phyloP scores from a whole-genome alignment of 257 asterid species.

The Solanum tarijense region DNA sequence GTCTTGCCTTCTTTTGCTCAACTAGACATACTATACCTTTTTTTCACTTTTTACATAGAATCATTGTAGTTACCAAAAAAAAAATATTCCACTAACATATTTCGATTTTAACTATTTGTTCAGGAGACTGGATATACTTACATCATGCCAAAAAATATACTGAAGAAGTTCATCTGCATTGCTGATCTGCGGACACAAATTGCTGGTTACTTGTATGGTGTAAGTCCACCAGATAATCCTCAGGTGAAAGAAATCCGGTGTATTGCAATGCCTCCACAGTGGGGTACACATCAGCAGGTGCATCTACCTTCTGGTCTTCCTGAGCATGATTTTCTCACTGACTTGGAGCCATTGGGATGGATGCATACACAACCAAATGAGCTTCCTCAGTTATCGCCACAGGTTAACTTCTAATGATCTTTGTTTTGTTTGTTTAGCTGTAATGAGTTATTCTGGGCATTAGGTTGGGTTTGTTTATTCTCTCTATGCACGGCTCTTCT shows the following conservation, averaged over 20 bases:
- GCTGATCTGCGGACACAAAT: constrained; percentile 96
- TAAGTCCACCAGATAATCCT: constrained; percentile 98
- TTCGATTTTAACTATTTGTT: constrained; percentile 10
- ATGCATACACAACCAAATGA: constrained; percentile 99
- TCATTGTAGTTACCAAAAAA: background rate
- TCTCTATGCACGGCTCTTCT: background rate
- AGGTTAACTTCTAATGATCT: constrained; percentile 28
- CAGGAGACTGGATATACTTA: constrained; percentile 98
- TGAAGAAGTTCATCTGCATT: constrained; percentile 94
- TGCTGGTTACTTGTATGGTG: constrained; percentile 84
- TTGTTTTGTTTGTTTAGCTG: background rate
- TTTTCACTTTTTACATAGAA: background rate
- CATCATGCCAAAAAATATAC: constrained; percentile 92
- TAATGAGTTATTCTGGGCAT: background rate
- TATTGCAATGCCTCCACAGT: constrained; percentile 92
- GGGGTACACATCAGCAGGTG: constrained; percentile 98
- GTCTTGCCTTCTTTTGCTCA: background rate
- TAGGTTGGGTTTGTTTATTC: background rate
- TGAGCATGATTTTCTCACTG: constrained; percentile 78
- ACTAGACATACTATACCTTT: background rate
- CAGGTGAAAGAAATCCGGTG: constrained; percentile 99
- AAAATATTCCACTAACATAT: background rate
- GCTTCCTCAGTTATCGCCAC: constrained; percentile 94
- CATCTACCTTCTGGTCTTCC: constrained; percentile 89
- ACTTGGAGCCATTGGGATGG: constrained; percentile 98